Evolutionary conservation across 371 early-diverging fungal genomes (phyloP).

Genomic region (Paraphysoderma sedebokerense): DNA sequence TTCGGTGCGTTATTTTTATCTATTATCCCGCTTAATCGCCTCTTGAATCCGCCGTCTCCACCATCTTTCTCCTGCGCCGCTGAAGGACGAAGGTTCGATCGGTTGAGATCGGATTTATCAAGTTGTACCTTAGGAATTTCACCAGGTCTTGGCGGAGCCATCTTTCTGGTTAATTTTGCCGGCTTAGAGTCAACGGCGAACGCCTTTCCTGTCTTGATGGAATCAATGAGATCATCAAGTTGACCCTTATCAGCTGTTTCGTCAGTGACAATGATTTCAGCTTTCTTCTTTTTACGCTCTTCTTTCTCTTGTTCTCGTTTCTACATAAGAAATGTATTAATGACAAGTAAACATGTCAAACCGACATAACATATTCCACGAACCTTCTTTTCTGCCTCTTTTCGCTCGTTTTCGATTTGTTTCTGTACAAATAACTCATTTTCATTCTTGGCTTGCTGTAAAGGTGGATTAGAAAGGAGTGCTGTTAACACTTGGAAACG

Average conservation of each 20-base stretch:
- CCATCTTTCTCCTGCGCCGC: too few relatives aligned
- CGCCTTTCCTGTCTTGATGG: background rate
- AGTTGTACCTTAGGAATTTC: too few relatives aligned
- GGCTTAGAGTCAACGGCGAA: too few relatives aligned
- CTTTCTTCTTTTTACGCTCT: background rate
- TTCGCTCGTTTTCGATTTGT: constrained; percentile 16
- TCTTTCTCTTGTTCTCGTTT: background rate
- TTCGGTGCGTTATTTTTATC: too few relatives aligned
- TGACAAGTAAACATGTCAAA: background rate
- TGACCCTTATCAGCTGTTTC: background rate
- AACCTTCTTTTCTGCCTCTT: constrained; percentile 19
- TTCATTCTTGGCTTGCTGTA: constrained; percentile 14
- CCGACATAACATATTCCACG: background rate
- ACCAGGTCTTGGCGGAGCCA: too few relatives aligned
- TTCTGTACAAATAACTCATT: constrained; percentile 19
- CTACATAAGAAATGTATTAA: background rate
- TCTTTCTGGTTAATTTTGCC: too few relatives aligned
- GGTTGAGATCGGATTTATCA: too few relatives aligned
- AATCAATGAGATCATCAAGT: background rate
- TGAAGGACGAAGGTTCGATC: too few relatives aligned
- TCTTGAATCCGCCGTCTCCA: too few relatives aligned
- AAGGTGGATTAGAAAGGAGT: constrained; percentile 8
- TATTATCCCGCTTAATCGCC: too few relatives aligned
- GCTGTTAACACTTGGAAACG: too few relatives aligned
- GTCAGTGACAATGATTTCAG: background rate